A percentile compares a stretch with the other conserved stretches of the same genome.
These are phyloP conservation scores for Hypericum perforatum DNA, from an alignment of 345 rosid species.

Conservation along the genomic window DNA sequence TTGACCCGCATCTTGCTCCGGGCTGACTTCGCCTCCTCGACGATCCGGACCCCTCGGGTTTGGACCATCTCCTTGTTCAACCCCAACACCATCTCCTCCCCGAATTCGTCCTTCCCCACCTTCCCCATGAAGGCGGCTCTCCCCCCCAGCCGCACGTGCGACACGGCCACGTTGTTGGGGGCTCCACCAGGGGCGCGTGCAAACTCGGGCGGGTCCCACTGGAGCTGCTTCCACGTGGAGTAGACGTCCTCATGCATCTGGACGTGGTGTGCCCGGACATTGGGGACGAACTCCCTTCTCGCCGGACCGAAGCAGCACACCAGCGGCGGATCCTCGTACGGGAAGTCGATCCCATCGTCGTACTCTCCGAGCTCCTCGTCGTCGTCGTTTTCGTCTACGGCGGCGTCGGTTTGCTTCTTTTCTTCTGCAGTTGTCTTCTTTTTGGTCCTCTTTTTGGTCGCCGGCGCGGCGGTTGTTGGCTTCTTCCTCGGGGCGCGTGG, in stretches of 20 bases:
- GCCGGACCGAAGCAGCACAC: slow-evolving; percentile 84
- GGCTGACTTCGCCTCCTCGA: slow-evolving; percentile 46
- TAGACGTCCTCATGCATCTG: slow-evolving; percentile 80
- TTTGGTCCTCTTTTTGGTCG: too few species aligned
- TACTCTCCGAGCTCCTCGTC: slow-evolving; percentile 29
- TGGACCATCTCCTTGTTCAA: slow-evolving; percentile 85
- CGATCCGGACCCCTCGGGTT: slow-evolving; percentile 69
- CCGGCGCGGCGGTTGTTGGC: too few species aligned
- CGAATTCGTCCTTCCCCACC: slow-evolving; percentile 64
- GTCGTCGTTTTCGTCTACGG: too few species aligned
- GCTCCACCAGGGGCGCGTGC: slow-evolving; percentile 81
- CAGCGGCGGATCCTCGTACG: slow-evolving; percentile 69
- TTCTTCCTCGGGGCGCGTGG: too few species aligned
- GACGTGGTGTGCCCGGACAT: slow-evolving; percentile 65
- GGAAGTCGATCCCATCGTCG: slow-evolving; percentile 70
- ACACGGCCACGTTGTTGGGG: slow-evolving; percentile 72
- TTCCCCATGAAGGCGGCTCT: slow-evolving; percentile 94
- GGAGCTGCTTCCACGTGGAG: slow-evolving; percentile 89
- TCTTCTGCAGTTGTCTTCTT: too few species aligned
- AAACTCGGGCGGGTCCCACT: slow-evolving; percentile 93
- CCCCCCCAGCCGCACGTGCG: slow-evolving; percentile 78
- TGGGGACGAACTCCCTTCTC: slow-evolving; percentile 74
- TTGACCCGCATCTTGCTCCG: slow-evolving; percentile 52
- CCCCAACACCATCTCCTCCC: slow-evolving; percentile 61
- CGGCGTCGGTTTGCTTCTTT: too few species aligned